Percentiles rank a stretch among this genome's conserved stretches.
Conservation (phyloP, 305 asterid species). For the Solanum aculeatissimum region DNA sequence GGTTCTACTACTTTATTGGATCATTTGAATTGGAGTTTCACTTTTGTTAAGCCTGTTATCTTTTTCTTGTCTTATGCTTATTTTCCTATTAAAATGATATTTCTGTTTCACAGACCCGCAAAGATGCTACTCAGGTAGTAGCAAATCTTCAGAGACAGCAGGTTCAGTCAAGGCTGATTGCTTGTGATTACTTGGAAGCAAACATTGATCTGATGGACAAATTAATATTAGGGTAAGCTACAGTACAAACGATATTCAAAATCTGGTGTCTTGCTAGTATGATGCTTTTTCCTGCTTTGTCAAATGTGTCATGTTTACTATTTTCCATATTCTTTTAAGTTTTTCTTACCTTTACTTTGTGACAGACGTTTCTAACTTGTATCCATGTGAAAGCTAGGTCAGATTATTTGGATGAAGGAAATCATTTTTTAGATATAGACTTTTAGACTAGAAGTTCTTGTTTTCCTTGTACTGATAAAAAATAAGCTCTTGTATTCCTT, state of each 20-base stretch:
- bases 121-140: conserved; percentile 96
- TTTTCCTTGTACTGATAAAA: background rate
- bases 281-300: background rate
- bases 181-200: conserved; percentile 91
- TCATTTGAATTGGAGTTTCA: background rate
- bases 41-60: background rate
- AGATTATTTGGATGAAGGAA: background rate
- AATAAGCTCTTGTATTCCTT: background rate
- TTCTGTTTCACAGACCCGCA: conserved; percentile 59
- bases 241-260: background rate
- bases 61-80: background rate
- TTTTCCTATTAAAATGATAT: background rate
- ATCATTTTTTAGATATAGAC: background rate
- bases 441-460: background rate
- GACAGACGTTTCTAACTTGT: background rate
- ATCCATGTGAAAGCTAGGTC: background rate
- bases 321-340: background rate
- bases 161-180: conserved; percentile 92
- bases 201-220: conserved; percentile 88
- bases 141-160: conserved; percentile 97
- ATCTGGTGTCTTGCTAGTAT: background rate
- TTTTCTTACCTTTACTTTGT: background rate
- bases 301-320: background rate
- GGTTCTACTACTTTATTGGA: background rate
- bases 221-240: conserved; percentile 69